Evolutionary conservation across 31 red algal genomes (phyloP).

Genomic region (Bonnemaisonia californica): DNA sequence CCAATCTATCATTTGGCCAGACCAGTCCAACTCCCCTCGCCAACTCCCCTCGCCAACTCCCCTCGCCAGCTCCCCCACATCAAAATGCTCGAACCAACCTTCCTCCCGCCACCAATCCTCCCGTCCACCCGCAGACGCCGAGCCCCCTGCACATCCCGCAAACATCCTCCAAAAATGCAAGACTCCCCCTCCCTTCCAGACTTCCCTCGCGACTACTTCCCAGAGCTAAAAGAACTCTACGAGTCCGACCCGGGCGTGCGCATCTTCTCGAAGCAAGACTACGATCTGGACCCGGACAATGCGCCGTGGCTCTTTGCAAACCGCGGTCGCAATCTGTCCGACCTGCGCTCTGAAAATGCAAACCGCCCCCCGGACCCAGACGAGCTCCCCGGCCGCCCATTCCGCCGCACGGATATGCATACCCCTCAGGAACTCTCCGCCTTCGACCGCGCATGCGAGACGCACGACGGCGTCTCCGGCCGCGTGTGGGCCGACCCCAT

Average conservation of each 20-base stretch:
- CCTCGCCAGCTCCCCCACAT: too few relatives aligned
- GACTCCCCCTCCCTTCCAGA: neutral
- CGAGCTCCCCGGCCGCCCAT: slow-evolving; percentile 3
- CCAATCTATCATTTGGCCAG: too few relatives aligned
- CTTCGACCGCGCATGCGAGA: slow-evolving; percentile 4
- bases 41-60: too few relatives aligned
- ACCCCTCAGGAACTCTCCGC: slow-evolving; percentile 18
- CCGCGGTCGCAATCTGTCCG: slow-evolving; percentile 34
- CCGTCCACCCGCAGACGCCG: neutral
- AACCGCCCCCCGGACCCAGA: slow-evolving; percentile 11
- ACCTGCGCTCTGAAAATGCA: slow-evolving; percentile 24
- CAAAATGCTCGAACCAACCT: neutral
- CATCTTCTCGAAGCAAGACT: slow-evolving; percentile 57
- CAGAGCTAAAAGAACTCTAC: slow-evolving; percentile 52
- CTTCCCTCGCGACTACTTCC: slow-evolving; percentile 67
- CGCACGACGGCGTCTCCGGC: slow-evolving; percentile 25
- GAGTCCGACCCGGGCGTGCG: slow-evolving; percentile 19
- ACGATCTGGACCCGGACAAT: slow-evolving; percentile 32
- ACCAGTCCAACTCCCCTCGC: too few relatives aligned
- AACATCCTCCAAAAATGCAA: neutral
- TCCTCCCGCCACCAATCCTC: neutral
- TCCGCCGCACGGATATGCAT: slow-evolving; percentile 38
- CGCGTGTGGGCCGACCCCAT: slow-evolving; percentile 54
- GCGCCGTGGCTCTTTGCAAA: slow-evolving; percentile 36
- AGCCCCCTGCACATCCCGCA: neutral